Percentiles rank a stretch among this genome's conserved stretches.
These are phyloP conservation scores for Boechera stricta DNA, from an alignment of 345 rosid species.

Conservation along the genomic window DNA sequence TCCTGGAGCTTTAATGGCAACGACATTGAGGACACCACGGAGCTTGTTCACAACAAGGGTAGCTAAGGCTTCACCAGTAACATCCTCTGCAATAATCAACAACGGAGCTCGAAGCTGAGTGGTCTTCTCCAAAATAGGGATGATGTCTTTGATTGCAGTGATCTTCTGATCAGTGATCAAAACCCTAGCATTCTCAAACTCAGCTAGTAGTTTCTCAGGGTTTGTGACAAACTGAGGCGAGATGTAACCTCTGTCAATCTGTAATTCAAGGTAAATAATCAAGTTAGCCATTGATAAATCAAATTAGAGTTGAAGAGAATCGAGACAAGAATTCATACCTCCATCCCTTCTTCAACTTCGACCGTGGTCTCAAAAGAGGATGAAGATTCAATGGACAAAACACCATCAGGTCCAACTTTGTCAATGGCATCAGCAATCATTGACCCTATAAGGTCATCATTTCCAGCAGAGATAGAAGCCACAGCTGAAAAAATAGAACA, in stretches of 20 bases:
- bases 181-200: slow-evolving; percentile 95
- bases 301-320: neutral
- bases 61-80: slow-evolving; percentile 94
- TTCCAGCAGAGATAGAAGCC: slow-evolving; percentile 95
- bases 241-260: slow-evolving; percentile 96
- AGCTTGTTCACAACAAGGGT: slow-evolving; percentile 96
- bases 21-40: slow-evolving; percentile 89
- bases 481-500: slow-evolving; percentile 55
- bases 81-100: slow-evolving; percentile 94
- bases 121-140: slow-evolving; percentile 90
- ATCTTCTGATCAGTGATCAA: slow-evolving; percentile 93
- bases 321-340: slow-evolving; percentile 50
- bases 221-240: slow-evolving; percentile 97
- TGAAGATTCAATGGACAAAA: slow-evolving; percentile 94
- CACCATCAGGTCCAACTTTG: slow-evolving; percentile 99
- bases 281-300: neutral
- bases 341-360: slow-evolving; percentile 99
- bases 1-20: slow-evolving; percentile 95
- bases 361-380: slow-evolving; percentile 96
- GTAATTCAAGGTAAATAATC: slow-evolving; percentile 27
- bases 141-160: slow-evolving; percentile 87
- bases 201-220: slow-evolving; percentile 85
- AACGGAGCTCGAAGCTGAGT: slow-evolving; percentile 91
- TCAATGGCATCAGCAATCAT: slow-evolving; percentile 99
- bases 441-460: slow-evolving; percentile 90